A percentile compares a stretch with the other conserved stretches of the same genome.
These are phyloP conservation scores for Hymenoscyphus occultus DNA, from an alignment of 2,329 filamentous ascomycete genomes.

Conservation along the genomic window DNA sequence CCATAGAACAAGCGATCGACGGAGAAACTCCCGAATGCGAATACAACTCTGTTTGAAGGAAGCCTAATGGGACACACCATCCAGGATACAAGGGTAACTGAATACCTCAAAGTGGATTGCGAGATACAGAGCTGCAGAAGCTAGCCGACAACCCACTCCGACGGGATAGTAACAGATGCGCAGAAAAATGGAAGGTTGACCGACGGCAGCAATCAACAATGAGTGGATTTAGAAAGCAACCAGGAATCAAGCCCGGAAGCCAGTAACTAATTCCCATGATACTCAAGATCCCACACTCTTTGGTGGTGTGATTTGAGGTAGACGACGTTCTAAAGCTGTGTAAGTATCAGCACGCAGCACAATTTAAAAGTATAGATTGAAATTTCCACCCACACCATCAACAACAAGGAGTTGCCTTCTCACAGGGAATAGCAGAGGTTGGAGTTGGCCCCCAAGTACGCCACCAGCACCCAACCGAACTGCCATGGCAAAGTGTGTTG, in stretches of 20 bases:
- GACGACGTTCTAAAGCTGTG: no score
- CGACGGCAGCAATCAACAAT: neutral
- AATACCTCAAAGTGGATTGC: neutral
- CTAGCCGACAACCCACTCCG: neutral
- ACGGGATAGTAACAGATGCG: neutral
- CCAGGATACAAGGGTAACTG: neutral
- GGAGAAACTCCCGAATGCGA: neutral
- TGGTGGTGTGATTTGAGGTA: no score
- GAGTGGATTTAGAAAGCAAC: neutral
- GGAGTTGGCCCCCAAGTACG: no score
- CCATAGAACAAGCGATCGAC: constrained; percentile 1
- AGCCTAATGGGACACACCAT: neutral
- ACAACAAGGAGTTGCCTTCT: no score
- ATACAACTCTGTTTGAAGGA: neutral
- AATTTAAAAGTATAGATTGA: no score
- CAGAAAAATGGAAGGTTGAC: neutral
- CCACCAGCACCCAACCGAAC: no score
- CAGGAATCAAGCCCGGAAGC: neutral
- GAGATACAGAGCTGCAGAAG: neutral
- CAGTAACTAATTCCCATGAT: no score
- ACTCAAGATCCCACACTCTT: no score
- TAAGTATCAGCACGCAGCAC: no score
- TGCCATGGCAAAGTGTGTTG: no score
- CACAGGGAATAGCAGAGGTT: no score
- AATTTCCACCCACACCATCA: no score